phyloP scores from a whole-genome alignment of 345 rosid genomes.

The Theobroma cacao region DNA sequence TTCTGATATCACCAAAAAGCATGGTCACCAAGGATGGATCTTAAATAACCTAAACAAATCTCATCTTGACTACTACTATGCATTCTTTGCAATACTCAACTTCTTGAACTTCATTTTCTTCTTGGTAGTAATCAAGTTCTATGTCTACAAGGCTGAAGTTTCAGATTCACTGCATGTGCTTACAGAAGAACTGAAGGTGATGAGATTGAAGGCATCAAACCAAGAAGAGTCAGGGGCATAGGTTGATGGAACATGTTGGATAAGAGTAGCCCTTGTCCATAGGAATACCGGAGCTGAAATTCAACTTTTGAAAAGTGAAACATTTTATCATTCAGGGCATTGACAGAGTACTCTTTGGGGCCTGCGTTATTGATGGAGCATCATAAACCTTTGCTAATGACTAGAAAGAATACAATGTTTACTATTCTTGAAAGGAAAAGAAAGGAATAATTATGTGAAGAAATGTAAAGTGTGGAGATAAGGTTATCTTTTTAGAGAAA shows the following conservation, averaged over 20 bases:
- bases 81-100: conserved; percentile 58
- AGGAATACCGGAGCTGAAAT: not conserved
- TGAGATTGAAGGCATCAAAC: conserved; percentile 14
- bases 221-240: conserved; percentile 17
- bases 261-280: not conserved
- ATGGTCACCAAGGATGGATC: conserved; percentile 70
- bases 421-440: not conserved
- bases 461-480: not conserved
- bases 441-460: not conserved
- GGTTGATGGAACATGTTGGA: not conserved
- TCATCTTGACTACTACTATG: conserved; percentile 69
- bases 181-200: conserved; percentile 42
- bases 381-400: no score
- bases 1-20: conserved; percentile 43
- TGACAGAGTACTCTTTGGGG: not conserved
- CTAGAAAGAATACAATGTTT: not conserved
- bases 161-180: conserved; percentile 53
- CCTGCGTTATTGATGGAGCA: no score
- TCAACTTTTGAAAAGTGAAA: not conserved
- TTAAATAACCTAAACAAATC: conserved; percentile 70
- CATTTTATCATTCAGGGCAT: not conserved
- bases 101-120: conserved; percentile 58
- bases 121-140: conserved; percentile 50
- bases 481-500: not conserved
- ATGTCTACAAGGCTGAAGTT: conserved; percentile 68